Percentiles rank a stretch among this genome's conserved stretches.
Conservation (phyloP, 495 filamentous ascomycete genomes). For the Penicillium psychrofluorescens region DNA sequence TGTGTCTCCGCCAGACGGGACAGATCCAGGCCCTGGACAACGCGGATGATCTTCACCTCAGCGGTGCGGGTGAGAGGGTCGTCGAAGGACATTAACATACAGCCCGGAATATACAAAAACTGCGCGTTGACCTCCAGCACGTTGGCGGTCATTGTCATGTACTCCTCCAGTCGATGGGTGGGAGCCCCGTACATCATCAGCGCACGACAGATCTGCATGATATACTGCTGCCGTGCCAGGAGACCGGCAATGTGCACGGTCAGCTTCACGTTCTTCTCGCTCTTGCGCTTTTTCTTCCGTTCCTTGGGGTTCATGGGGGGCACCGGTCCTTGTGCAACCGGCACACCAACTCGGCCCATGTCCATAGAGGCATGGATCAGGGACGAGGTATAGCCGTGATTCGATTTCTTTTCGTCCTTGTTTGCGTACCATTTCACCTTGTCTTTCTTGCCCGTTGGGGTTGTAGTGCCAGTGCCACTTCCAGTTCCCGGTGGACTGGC, state of each 20-base stretch:
- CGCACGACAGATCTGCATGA: constrained; percentile 77
- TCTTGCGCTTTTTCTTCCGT: constrained; percentile 19
- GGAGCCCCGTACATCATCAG: constrained; percentile 77
- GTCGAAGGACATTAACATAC: constrained; percentile 92
- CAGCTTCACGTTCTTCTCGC: constrained; percentile 60
- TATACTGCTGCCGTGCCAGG: constrained; percentile 70
- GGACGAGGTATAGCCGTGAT: constrained; percentile 22
- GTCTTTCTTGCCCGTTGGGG: constrained; percentile 20
- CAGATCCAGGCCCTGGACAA: constrained; percentile 68
- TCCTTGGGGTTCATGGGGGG: constrained; percentile 15
- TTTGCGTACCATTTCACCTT: constrained; percentile 31
- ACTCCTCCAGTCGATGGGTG: constrained; percentile 69
- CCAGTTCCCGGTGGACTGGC: not conserved
- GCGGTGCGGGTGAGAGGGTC: constrained; percentile 80
- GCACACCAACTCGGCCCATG: constrained; percentile 19
- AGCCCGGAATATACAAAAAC: constrained; percentile 83
- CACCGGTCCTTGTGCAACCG: constrained; percentile 15
- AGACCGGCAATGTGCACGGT: constrained; percentile 77
- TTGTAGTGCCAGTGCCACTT: constrained; percentile 8
- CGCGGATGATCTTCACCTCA: constrained; percentile 78
- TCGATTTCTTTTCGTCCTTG: constrained; percentile 6
- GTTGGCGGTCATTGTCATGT: constrained; percentile 80
- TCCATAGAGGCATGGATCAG: constrained; percentile 22
- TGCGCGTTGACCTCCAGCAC: constrained; percentile 83
- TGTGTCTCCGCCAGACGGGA: constrained; percentile 76